Base-by-base conservation (phyloP, 73 alveolate genomes). In the Breviolum minutum region DNA sequence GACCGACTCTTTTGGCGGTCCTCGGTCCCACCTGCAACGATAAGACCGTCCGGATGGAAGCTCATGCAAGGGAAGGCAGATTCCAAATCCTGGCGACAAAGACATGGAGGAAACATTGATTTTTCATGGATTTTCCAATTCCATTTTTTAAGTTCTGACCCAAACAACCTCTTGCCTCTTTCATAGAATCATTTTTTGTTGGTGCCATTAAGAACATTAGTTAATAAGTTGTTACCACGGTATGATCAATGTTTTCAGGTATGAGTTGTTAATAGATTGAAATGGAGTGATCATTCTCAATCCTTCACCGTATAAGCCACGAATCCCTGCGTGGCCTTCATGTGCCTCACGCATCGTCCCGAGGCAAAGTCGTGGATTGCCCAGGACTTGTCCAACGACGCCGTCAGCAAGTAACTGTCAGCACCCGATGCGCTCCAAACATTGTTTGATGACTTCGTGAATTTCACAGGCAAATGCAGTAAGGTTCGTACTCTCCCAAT, bases 1-100 rank as follows among this genome's bases (percentile, higher is more conserved):
- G 30, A 80, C 48, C 26, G 17, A 22, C 30, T 24, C 64, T 16
- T 66, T 17, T 11, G 40, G 27, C 74, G 22, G 61, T 68, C 94
- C 95, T 80, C 73, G 5, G 90, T 84, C 63, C 99, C 99, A 27
- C 95, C 95, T 11, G 95, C 99, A 6, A 95, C 60, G 60, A 95
- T 95, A 54, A 95, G 85, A 60, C 99, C 99, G 69, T 95, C 99
- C 24, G 99, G 99, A 20, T 95, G 99, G 79, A 95, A 84, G 91
- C 88, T 84, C 95, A 82, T 94, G 99, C 94, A 94, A n/a, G 84
- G 93, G 85, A 62, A 94, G n/a, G 76, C 99, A 63, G 99, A 79
- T 26, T 80, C 99, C 60, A 94, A 71, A 63, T 94, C 99, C 99
- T 94, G 83, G 60, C 24, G 63, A 60, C 54, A 20, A n/a, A n/a